Base-by-base conservation (phyloP, 345 rosid genomes). In the Eucalyptus sp. region DNA sequence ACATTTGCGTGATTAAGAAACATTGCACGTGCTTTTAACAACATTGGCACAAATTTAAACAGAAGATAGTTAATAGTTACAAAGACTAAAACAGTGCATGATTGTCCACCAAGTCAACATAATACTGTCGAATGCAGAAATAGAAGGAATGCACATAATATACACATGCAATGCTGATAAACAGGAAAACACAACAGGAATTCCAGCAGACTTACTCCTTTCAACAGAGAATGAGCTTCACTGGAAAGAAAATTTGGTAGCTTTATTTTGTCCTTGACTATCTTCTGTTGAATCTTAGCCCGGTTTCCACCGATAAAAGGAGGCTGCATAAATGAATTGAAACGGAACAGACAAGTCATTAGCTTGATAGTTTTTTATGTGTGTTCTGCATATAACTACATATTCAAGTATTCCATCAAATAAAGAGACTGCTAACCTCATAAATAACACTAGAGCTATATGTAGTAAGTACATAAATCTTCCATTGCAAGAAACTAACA, bases 201-300 rank as follows among this genome's bases (percentile, higher is more conserved):
- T 84, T 86, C 43, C 46, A 2, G 62, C 87, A 62, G 31, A 68
- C 84, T 92, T 92, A 96, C 99, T 95, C 97, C 97, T 93, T 96
- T 97, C 89, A 97, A 89, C 81, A 97, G 85, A 29, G 97, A 92
- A 91, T 94, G 98, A 46, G 96, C 99, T 94, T 96, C 99, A 68
- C 90, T 93, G 25, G 99, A 88, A 90, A 96, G 93, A 91, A 91
- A 97, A 41, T 88, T 81, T 3, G 98, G 99, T 86, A 97, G 94
- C 93, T 95, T 96, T 80, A 96, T 90, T 93, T 94, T 98, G 68
- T 97, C 99, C 93, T 94, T 98, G 2, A 97, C 93, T 49, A 97
- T 95, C 93, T 95, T 96, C 90, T 93, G 92, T 91, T 96, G 99
- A 91, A 96, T 91, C 92, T 94, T 96, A 43, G 81, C 91, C 80